Evolutionary conservation across 2,329 filamentous ascomycete species (phyloP).

Genomic region (Xylogone sp.): DNA sequence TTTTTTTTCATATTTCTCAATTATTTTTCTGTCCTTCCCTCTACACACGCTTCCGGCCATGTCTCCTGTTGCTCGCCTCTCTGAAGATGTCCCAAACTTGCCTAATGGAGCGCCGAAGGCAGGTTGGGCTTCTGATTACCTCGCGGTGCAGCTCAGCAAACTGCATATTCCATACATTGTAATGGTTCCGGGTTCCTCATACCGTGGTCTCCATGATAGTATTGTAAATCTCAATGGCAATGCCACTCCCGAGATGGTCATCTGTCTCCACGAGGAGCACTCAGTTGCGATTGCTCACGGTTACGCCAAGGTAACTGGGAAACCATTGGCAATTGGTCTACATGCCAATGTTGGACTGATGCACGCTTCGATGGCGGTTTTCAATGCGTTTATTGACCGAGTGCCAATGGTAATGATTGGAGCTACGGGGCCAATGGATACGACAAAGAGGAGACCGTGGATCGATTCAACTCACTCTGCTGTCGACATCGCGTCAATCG

Average conservation of each 20-base stretch:
- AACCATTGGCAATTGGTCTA: neutral
- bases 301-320: constrained; percentile 2
- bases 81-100: neutral
- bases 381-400: constrained; percentile 2
- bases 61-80: neutral
- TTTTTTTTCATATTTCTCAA: no score
- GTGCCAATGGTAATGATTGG: constrained; percentile 4
- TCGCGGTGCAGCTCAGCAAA: neutral
- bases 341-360: constrained; percentile 4
- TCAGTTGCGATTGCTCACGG: constrained; percentile 2
- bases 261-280: constrained; percentile 5
- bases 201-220: constrained; percentile 2
- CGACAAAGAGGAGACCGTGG: constrained; percentile 1
- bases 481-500: neutral
- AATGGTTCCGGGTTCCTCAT: neutral
- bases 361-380: constrained; percentile 3
- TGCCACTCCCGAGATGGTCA: constrained; percentile 1
- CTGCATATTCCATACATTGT: neutral
- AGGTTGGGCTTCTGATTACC: neutral
- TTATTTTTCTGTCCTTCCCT: no score
- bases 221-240: constrained; percentile 4
- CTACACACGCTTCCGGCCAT: no score
- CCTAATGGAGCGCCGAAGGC: neutral
- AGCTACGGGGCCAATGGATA: constrained; percentile 1
- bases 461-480: constrained; percentile 3